phyloP scores from a whole-genome alignment of 768 basidiomycete species.

The Rhodosporidiobolus odoratus region DNA sequence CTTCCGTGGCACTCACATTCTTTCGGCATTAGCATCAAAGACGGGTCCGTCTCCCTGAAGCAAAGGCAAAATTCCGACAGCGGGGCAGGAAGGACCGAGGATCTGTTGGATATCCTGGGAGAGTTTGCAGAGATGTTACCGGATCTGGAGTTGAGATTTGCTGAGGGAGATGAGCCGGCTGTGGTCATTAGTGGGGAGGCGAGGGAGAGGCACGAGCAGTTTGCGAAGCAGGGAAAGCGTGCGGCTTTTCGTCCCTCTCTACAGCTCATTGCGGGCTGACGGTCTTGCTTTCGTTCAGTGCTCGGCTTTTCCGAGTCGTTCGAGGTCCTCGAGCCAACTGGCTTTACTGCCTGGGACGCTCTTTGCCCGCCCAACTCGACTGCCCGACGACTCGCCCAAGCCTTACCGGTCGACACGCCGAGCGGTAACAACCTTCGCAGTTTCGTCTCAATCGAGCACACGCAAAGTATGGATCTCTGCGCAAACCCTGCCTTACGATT shows the following conservation, averaged over 20 bases:
- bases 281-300: not conserved
- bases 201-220: not conserved
- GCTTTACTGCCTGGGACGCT: constrained; percentile 31
- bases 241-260: not conserved
- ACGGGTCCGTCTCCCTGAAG: constrained; percentile 2
- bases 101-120: constrained; percentile 25
- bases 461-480: constrained; percentile 45
- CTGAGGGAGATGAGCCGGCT: constrained; percentile 36
- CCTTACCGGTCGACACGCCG: constrained; percentile 13
- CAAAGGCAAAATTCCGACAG: not conserved
- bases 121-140: constrained; percentile 24
- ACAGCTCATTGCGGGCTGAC: not conserved
- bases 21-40: constrained; percentile 8
- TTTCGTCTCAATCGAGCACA: constrained; percentile 44
- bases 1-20: constrained; percentile 22
- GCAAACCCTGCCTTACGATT: constrained; percentile 42
- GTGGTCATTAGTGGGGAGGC: constrained; percentile 34
- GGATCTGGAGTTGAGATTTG: constrained; percentile 12
- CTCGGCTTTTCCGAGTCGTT: not conserved
- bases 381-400: constrained; percentile 15
- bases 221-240: constrained; percentile 19
- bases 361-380: constrained; percentile 38
- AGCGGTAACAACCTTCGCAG: constrained; percentile 1
- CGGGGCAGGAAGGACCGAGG: not conserved
- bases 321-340: constrained; percentile 18